These are phyloP conservation scores for Trichoderma lentiforme DNA, from an alignment of 2,329 filamentous ascomycete genomes.

Conservation along the genomic window DNA sequence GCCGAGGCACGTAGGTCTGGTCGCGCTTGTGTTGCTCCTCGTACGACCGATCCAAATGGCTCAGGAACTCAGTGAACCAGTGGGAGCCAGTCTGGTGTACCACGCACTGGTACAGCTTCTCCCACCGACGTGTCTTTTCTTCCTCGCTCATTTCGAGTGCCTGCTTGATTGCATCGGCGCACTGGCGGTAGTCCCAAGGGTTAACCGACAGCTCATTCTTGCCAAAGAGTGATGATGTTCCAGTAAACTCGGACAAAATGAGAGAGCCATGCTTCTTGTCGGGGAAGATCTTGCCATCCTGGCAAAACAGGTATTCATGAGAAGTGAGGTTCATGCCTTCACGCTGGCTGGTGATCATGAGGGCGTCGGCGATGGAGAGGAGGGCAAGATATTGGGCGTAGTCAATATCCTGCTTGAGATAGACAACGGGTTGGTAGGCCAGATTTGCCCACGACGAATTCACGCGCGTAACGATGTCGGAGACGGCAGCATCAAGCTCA, in stretches of 20 bases:
- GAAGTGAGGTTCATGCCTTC: slow-evolving; percentile 97
- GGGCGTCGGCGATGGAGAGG: slow-evolving; percentile 80
- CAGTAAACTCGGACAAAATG: slow-evolving; percentile 93
- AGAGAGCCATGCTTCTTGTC: slow-evolving; percentile 82
- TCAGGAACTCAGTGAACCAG: slow-evolving; percentile 77
- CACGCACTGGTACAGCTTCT: slow-evolving; percentile 68
- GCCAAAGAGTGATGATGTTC: slow-evolving; percentile 80
- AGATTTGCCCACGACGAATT: slow-evolving; percentile 89
- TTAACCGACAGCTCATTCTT: slow-evolving; percentile 82
- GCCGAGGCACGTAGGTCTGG: slow-evolving; percentile 79
- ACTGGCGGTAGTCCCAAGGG: slow-evolving; percentile 90
- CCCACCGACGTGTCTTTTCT: slow-evolving; percentile 74
- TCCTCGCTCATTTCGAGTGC: slow-evolving; percentile 76
- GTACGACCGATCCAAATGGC: slow-evolving; percentile 70
- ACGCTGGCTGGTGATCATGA: slow-evolving; percentile 92
- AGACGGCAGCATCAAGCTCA: slow-evolving; percentile 83
- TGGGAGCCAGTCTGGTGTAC: slow-evolving; percentile 77
- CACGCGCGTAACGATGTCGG: slow-evolving; percentile 90
- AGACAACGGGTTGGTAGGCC: slow-evolving; percentile 88
- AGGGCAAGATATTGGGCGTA: slow-evolving; percentile 92
- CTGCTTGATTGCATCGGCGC: slow-evolving; percentile 77
- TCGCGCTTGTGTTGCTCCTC: slow-evolving; percentile 82
- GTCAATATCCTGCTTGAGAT: slow-evolving; percentile 90
- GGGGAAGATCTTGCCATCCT: slow-evolving; percentile 70
- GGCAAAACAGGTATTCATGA: slow-evolving; percentile 90